phyloP scores from a whole-genome alignment of 139 green algal genomes.

The Micractinium conductrix region DNA sequence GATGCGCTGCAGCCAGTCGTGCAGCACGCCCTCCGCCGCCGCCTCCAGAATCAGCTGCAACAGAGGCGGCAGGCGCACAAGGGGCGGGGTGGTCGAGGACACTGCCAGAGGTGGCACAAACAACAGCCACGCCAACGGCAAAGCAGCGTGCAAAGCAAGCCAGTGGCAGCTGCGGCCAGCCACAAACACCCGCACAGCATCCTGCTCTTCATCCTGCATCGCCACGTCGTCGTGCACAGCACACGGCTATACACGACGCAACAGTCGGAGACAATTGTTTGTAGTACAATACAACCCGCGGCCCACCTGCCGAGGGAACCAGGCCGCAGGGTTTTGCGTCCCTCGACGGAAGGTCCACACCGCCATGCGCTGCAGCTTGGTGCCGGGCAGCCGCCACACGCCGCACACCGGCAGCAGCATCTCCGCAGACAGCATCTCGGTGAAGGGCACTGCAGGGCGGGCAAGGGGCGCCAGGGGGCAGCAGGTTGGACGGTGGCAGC shows the following conservation, averaged over 20 bases:
- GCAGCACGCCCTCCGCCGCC: neutral
- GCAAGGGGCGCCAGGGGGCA: no score
- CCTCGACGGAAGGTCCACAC: slow-evolving; percentile 30
- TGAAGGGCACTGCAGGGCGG: slow-evolving; percentile 13
- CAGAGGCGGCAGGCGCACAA: no score
- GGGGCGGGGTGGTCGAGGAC: no score
- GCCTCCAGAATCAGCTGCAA: slow-evolving; percentile 26
- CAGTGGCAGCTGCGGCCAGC: neutral
- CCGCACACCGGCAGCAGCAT: neutral
- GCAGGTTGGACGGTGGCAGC: neutral
- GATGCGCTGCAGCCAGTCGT: slow-evolving; percentile 11
- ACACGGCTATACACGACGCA: no score
- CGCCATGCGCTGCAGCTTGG: slow-evolving; percentile 8
- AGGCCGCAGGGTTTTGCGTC: neutral
- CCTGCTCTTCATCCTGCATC: neutral
- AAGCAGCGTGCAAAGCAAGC: neutral
- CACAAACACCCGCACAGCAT: neutral
- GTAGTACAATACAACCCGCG: neutral
- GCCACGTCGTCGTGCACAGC: neutral
- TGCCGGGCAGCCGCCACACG: slow-evolving; percentile 24
- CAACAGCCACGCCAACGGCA: neutral
- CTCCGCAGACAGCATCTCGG: slow-evolving; percentile 11
- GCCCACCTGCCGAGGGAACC: slow-evolving; percentile 24
- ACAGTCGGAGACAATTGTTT: no score
- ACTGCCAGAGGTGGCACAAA: no score